Evolutionary conservation across 2,329 filamentous ascomycete genomes (phyloP), one percentile per base, ranked within the genome.

Genomic region (Pseudogymnoascus sp.): DNA sequence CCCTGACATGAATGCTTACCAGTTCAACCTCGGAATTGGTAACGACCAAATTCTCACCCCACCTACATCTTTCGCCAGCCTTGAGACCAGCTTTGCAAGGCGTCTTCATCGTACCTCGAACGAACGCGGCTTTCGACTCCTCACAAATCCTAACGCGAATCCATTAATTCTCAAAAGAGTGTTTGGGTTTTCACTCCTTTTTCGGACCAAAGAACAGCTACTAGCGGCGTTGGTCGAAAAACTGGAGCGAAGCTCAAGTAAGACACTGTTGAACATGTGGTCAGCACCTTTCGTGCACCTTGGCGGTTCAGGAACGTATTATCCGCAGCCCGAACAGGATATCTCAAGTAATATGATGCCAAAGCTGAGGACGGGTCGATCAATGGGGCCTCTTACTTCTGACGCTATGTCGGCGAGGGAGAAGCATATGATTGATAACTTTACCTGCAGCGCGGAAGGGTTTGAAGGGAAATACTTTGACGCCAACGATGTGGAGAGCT

Each of bases 391-490:
- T 0, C 82, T 81, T 62, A 69, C 72, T 5, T 64, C 71, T 5
- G 67, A 67, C 3, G 69, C 77, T 2, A 73, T 73, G 28, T 65
- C 73, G 1, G 70, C 74, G 1, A 71, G 75, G 15, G 77, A 80
- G 23, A 69, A 73, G 5, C 66, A 72, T 18, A 65, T 84, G 6
- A 74, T 77, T 35, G 67, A 71, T 10, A 74, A 76, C 13, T 75
- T 87, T 64, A 74, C 74, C 18, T 78, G 81, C 63, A 78, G 77
- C 37, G 71, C 85, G 6, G 77, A 80, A 0, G 86, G 83, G 0
- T 88, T 85, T 62, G 81, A 87, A 61, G 88, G 88, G 3, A 82
- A 89, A 57, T 94, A 89, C 76, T 89, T 88, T 65, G 89, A 94
- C 67, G 75, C 84, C 0, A 80, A 89, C 61, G 90, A 94, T 69